Base-by-base conservation (phyloP, 176 grass and related monocot genomes). In the Luzula sylvatica region DNA sequence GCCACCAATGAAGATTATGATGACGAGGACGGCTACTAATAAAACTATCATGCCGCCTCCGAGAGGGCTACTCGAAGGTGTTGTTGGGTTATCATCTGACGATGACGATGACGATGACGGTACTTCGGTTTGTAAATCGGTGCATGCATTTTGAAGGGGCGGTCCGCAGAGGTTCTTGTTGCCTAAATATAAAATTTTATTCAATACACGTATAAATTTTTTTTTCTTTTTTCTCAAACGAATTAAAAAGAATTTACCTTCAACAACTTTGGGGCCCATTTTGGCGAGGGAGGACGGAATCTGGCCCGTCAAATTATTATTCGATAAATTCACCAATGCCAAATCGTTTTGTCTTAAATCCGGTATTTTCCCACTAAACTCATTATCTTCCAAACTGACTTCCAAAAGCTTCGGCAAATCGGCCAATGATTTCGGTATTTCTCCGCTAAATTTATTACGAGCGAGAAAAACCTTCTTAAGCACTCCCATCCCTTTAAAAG, bases 401-500 rank as follows among this genome's bases (percentile, higher is more conserved):
- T 83, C 74, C 0, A 82, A 53, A 51, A 98, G 81, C 75, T 35
- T 82, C 1, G 81, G 75, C 26, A 61, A 26, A 35, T 40, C 71
- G 17, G 68, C 56, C 51, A 98, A 60, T 6, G 92, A 98, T 49
- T 61, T 41, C 3, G 92, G 85, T 20, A 90, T 83, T 25, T 77
- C 38, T 0, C 92, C 78, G 3, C 85, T 53, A 78, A 98, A 90
- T 2, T 39, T 16, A 14, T 98, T 98, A 4, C 30, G 40, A 8
- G 78, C 81, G 23, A 98, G 55, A 18, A 26, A 20, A 16, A 98
- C 45, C 69, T 85, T 98, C 85, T 72, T 98, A 54, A 98, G 77
- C 38, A 56, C 76, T 11, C 63, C 46, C 92, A 98, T 83, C 4
- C 65, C 78, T 9, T 46, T 26, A 76, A 90, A 98, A 14, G 81